Conservation (phyloP, 106 monocot species). For the Apostasia ramifera region DNA sequence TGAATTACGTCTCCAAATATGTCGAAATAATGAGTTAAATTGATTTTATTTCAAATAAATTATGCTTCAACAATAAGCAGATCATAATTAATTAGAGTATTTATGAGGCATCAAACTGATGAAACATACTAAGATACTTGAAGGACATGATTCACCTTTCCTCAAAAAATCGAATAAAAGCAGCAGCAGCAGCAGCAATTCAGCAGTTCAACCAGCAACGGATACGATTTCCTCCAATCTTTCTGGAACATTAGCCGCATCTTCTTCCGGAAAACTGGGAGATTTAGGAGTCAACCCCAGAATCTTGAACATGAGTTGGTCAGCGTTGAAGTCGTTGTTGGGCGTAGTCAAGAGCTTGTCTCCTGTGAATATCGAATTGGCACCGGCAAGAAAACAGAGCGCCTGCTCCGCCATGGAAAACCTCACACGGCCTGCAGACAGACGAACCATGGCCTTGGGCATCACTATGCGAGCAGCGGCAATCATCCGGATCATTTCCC, state of each 20-base stretch:
- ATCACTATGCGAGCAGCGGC: constrained; percentile 89
- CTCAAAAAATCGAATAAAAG: too few species aligned
- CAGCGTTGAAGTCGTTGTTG: constrained; percentile 84
- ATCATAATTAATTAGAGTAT: too few species aligned
- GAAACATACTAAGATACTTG: too few species aligned
- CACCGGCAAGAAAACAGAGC: constrained; percentile 87
- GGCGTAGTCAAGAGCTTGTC: constrained; percentile 87
- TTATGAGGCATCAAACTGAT: too few species aligned
- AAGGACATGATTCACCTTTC: too few species aligned
- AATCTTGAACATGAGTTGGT: constrained; percentile 86
- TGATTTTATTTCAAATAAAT: too few species aligned
- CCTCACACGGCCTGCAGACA: constrained; percentile 83
- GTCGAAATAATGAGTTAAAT: too few species aligned
- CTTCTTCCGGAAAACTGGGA: constrained; percentile 48
- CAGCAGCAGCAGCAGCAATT: too few species aligned
- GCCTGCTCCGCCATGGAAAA: constrained; percentile 97
- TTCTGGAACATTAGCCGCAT: constrained; percentile 8
- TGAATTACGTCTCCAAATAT: too few species aligned
- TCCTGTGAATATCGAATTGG: constrained; percentile 95
- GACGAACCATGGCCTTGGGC: constrained; percentile 94
- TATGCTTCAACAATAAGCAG: too few species aligned
- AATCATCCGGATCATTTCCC: constrained; percentile 99
- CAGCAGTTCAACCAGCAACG: constrained; percentile 18
- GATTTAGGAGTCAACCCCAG: constrained; percentile 81
- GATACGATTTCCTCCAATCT: constrained; percentile 26